Conservation (phyloP, 441 rosid species). For the Isatis lusitanica region DNA sequence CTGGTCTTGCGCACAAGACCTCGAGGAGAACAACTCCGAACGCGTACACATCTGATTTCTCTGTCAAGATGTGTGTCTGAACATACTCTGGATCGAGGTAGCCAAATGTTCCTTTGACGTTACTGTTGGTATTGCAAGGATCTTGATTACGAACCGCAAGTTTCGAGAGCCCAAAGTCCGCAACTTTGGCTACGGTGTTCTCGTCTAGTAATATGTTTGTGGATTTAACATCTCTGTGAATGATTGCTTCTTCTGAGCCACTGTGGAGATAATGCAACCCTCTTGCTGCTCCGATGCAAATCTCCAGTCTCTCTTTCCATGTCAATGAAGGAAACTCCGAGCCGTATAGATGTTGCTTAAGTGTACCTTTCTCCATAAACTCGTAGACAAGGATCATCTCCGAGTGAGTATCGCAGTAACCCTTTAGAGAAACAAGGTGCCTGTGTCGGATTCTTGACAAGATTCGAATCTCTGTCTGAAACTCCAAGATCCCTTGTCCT, state of each 20-base stretch:
- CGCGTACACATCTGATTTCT: constrained; percentile 47
- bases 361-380: constrained; percentile 39
- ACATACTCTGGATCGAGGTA: constrained; percentile 51
- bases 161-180: constrained; percentile 45
- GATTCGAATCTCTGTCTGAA: constrained; percentile 36
- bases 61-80: constrained; percentile 27
- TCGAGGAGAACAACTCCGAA: constrained; percentile 48
- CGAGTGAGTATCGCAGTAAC: constrained; percentile 23
- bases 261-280: constrained; percentile 36
- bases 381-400: constrained; percentile 41
- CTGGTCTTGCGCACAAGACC: constrained; percentile 47
- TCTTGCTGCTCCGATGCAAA: constrained; percentile 35
- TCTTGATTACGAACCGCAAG: constrained; percentile 32
- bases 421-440: constrained; percentile 30
- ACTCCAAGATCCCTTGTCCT: constrained; percentile 32
- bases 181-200: constrained; percentile 40
- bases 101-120: constrained; percentile 47
- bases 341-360: constrained; percentile 34
- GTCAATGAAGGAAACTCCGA: neutral
- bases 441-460: constrained; percentile 32
- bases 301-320: constrained; percentile 35
- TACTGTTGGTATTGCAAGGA: constrained; percentile 15
- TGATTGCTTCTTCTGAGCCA: constrained; percentile 35
- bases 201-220: constrained; percentile 48
- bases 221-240: constrained; percentile 47